Evolutionary conservation across 1,139 yeast genomes (phyloP).

Genomic region (Yamadazyma trypodendri): DNA sequence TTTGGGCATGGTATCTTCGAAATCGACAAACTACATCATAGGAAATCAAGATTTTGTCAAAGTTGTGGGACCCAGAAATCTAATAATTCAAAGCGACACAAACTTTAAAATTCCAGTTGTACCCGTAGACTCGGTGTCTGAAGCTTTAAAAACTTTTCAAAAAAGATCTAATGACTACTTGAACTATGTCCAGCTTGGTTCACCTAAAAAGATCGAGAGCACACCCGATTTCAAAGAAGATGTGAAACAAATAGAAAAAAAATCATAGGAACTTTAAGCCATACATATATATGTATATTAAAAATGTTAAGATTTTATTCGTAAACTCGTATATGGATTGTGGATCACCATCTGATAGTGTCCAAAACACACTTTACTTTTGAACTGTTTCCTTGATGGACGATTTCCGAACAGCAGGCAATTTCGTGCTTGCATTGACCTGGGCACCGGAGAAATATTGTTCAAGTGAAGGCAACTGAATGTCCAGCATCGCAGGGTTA

Average conservation of each 20-base stretch:
- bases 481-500: constrained; percentile 2
- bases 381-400: constrained; percentile 1
- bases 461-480: constrained; percentile 19
- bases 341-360: not conserved
- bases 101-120: constrained; percentile 14
- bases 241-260: not conserved
- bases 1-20: constrained; percentile 5
- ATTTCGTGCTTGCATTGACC: constrained; percentile 10
- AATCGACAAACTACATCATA: constrained; percentile 21
- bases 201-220: constrained; percentile 19
- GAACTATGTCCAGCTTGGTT: constrained; percentile 20
- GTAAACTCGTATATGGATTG: constrained; percentile 1
- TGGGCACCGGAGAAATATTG: constrained; percentile 13
- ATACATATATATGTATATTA: not conserved
- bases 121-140: constrained; percentile 13
- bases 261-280: not conserved
- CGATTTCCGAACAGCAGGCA: constrained; percentile 16
- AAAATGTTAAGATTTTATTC: not conserved
- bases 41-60: constrained; percentile 44
- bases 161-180: constrained; percentile 39
- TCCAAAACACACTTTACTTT: too few species aligned
- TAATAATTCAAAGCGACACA: constrained; percentile 46
- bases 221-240: constrained; percentile 33
- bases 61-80: constrained; percentile 55
- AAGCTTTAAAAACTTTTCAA: constrained; percentile 11